Evolutionary conservation across 163 green algal species (phyloP), one percentile per base, ranked within the genome.

Genomic region (Chlorella variabilis): DNA sequence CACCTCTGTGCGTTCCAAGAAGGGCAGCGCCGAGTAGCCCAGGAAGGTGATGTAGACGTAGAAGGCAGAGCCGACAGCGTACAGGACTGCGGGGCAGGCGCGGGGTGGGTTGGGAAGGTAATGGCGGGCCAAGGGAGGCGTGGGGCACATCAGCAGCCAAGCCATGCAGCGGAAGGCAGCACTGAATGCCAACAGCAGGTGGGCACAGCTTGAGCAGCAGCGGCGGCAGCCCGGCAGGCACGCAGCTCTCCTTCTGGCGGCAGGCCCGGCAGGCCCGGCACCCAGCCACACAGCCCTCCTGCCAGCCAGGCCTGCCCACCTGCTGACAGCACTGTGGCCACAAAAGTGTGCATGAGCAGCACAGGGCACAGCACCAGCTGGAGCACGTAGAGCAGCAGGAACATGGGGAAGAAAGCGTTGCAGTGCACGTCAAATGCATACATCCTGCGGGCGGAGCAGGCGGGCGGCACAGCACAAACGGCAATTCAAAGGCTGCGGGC

Each of bases 381-480:
- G 27, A 94, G 36, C 76, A 95, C 93, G 61, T 97, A 96, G 2
- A 98, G 78, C 45, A 95, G 48, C 17, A 99, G 79, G 80, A 98
- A 97, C 1, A 97, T 78, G 0, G 96, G 94, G 79, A 99, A 96
- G 87, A 95, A 98, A 3, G 96, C 94, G 87, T 99, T 99, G 94
- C 95, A 98, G 88, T 99, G 96, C 39, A 99, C 94, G 83, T 99
- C 96, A 85, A 98, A 99, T 0, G 95, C 93, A 81, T 98, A 99
- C 88, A 98, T 89, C 95, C 94, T 96, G 91, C 84, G 80, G 5
- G n/a, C 33, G 6, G 11, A 36, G 29, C 31, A 29, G 21, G 2
- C 0, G 56, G 23, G 56, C 25, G 56, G 56, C 45, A 54, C 45
- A 15, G 15, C 45, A 11, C 45, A 54, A 54, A 15, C 45, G 15